Conservation (phyloP, 179 eudicot genomes). For the Sideroxylon spinosum region DNA sequence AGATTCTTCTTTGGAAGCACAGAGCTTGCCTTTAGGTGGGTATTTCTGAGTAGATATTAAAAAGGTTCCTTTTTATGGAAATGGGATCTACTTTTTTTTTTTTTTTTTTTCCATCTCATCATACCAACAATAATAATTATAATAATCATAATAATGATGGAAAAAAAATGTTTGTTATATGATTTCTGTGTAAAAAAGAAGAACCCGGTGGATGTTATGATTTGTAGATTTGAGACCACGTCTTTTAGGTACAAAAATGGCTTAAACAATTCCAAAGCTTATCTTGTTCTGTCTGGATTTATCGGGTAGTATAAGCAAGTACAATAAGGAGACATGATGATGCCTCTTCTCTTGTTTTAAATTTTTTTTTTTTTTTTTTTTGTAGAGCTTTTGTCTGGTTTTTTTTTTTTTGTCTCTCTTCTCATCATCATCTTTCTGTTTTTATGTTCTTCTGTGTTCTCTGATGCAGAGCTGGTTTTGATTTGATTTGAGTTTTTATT, state of each 20-base stretch:
- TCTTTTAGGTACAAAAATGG: slow-evolving; percentile 31
- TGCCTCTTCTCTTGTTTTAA: neutral
- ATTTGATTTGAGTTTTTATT: slow-evolving; percentile 1
- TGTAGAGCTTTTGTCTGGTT: neutral
- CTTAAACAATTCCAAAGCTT: slow-evolving; percentile 24
- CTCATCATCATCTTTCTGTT: slow-evolving; percentile 3
- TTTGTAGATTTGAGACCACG: slow-evolving; percentile 34
- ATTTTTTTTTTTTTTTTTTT: neutral
- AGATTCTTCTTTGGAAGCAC: slow-evolving; percentile 57
- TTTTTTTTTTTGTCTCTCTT: neutral
- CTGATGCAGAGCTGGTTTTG: slow-evolving; percentile 22
- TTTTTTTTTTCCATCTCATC: slow-evolving; percentile 38
- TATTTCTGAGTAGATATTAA: slow-evolving; percentile 46
- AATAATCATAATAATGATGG: slow-evolving; percentile 16
- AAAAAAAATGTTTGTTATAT: neutral
- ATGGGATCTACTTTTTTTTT: slow-evolving; percentile 55
- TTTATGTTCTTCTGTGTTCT: slow-evolving; percentile 11
- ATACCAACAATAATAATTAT: slow-evolving; percentile 26
- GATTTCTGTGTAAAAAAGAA: slow-evolving; percentile 22
- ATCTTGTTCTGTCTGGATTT: slow-evolving; percentile 28
- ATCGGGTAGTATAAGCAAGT: slow-evolving; percentile 16
- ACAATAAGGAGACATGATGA: slow-evolving; percentile 23
- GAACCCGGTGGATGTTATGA: slow-evolving; percentile 29
- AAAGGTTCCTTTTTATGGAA: slow-evolving; percentile 66
- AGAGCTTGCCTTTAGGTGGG: slow-evolving; percentile 54